Percentiles rank a stretch among this genome's conserved stretches.
These are phyloP conservation scores for Globisporangium lucens DNA, from an alignment of 352 stramenopile genomes.

Conservation along the genomic window DNA sequence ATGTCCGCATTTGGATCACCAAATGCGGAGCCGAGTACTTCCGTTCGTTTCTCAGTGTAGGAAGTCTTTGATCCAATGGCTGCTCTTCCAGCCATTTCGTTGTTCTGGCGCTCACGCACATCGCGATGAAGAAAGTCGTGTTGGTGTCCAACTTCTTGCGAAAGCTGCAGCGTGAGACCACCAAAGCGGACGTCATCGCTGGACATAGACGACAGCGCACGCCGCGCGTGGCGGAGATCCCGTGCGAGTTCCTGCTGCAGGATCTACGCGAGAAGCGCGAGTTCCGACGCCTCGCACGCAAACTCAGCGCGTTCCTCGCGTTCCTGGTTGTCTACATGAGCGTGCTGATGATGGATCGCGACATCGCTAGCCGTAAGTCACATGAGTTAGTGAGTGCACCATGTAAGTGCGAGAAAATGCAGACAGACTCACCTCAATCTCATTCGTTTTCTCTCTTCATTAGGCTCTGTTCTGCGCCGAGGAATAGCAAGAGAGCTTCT, in stretches of 20 bases:
- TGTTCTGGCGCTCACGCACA: not conserved
- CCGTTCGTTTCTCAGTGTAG: too few relatives aligned
- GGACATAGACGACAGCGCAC: not conserved
- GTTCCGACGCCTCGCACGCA: slow-evolving; percentile 53
- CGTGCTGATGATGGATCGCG: slow-evolving; percentile 53
- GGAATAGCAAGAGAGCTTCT: slow-evolving; percentile 51
- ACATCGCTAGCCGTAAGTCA: slow-evolving; percentile 51
- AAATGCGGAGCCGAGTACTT: too few relatives aligned
- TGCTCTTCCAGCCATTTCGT: not conserved
- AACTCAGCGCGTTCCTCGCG: slow-evolving; percentile 53
- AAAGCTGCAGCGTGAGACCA: not conserved
- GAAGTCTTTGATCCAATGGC: not conserved
- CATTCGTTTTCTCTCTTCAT: not conserved
- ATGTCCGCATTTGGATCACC: too few relatives aligned
- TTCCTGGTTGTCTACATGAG: slow-evolving; percentile 58
- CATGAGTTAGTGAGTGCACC: not conserved
- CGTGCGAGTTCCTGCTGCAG: slow-evolving; percentile 48
- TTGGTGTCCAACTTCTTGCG: slow-evolving; percentile 3
- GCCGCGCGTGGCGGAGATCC: slow-evolving; percentile 19
- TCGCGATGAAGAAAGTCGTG: slow-evolving; percentile 1
- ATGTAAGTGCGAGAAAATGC: not conserved
- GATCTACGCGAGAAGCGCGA: slow-evolving; percentile 67
- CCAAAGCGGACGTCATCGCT: not conserved
- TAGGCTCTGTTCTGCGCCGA: slow-evolving; percentile 24
- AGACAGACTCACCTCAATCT: not conserved